phyloP scores from a whole-genome alignment of 1,284 basidiomycete species.

The Malassezia restricta region DNA sequence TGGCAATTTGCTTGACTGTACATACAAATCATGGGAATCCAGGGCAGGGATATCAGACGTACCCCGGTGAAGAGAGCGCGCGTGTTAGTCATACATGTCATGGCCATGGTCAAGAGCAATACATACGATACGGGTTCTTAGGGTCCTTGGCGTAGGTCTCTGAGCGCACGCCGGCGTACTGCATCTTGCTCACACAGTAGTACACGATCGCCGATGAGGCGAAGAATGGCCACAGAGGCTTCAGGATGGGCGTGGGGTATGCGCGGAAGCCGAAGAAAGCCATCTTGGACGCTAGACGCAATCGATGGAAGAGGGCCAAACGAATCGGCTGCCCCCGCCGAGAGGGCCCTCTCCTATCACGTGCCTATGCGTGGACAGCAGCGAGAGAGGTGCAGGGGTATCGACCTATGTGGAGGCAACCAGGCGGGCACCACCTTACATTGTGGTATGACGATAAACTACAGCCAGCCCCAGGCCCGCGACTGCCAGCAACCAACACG shows the following conservation, averaged over 20 bases:
- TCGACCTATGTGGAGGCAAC: neutral
- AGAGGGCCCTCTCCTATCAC: conserved; percentile 1
- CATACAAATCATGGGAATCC: neutral
- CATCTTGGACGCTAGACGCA: conserved; percentile 16
- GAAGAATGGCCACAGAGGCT: conserved; percentile 43
- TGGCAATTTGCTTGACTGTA: conserved; percentile 16
- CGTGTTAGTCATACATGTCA: neutral
- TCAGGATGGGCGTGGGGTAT: conserved; percentile 42
- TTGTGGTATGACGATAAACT: too few species aligned
- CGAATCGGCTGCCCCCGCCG: conserved; percentile 1
- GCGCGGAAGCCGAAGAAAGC: conserved; percentile 40
- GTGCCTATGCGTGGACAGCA: neutral
- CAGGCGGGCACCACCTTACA: too few species aligned
- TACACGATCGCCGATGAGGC: conserved; percentile 36
- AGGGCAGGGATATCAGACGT: neutral
- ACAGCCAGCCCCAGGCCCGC: too few species aligned
- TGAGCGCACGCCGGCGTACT: conserved; percentile 31
- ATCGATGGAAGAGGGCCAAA: conserved; percentile 1
- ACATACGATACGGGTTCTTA: conserved; percentile 42
- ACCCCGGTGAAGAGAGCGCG: neutral
- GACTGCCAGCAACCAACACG: neutral
- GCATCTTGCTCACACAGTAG: conserved; percentile 35
- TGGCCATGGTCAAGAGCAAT: neutral
- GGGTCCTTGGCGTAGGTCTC: conserved; percentile 41
- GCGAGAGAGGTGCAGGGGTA: conserved; percentile 13